phyloP scores from a whole-genome alignment of 163 green algal species.

The Chlorella variabilis region DNA sequence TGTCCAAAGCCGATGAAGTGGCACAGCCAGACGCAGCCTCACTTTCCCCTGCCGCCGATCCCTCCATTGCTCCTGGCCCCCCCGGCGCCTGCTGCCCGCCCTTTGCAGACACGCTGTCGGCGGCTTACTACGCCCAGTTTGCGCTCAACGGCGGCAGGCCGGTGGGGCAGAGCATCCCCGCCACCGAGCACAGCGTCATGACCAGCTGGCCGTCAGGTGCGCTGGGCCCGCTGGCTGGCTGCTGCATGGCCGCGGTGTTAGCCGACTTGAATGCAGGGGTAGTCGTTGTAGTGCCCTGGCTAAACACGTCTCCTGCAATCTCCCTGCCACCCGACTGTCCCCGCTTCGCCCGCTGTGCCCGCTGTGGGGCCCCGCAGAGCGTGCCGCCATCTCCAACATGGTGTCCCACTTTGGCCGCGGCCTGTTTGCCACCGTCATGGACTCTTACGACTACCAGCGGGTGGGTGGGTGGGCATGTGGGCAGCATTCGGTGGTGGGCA shows the following conservation, averaged over 20 bases:
- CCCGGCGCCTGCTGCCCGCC: too few species aligned
- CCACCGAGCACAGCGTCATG: slow-evolving; percentile 95
- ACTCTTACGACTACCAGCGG: slow-evolving; percentile 83
- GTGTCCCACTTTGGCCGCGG: slow-evolving; percentile 83
- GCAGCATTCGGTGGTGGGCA: too few species aligned
- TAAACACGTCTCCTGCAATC: too few species aligned
- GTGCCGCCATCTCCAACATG: slow-evolving; percentile 88
- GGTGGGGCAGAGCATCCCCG: slow-evolving; percentile 83
- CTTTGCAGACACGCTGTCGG: slow-evolving; percentile 87
- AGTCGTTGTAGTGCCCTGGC: background rate
- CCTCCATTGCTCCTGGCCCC: too few species aligned
- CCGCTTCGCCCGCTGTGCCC: too few species aligned
- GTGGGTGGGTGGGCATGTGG: slow-evolving; percentile 19
- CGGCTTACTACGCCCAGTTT: slow-evolving; percentile 92
- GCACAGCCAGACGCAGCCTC: too few species aligned
- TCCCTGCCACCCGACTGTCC: too few species aligned
- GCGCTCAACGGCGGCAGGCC: slow-evolving; percentile 84
- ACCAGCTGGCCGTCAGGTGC: slow-evolving; percentile 76
- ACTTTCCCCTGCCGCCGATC: too few species aligned
- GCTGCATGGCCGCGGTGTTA: background rate
- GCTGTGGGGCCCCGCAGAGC: too few species aligned
- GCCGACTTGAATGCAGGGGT: too few species aligned
- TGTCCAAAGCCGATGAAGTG: too few species aligned
- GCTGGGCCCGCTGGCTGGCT: background rate
- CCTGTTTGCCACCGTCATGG: slow-evolving; percentile 86